A percentile compares a stretch with the other conserved stretches of the same genome.
Evolutionary conservation across 2,329 filamentous ascomycete species (phyloP).

Genomic region (Zymoseptoria passerinii): DNA sequence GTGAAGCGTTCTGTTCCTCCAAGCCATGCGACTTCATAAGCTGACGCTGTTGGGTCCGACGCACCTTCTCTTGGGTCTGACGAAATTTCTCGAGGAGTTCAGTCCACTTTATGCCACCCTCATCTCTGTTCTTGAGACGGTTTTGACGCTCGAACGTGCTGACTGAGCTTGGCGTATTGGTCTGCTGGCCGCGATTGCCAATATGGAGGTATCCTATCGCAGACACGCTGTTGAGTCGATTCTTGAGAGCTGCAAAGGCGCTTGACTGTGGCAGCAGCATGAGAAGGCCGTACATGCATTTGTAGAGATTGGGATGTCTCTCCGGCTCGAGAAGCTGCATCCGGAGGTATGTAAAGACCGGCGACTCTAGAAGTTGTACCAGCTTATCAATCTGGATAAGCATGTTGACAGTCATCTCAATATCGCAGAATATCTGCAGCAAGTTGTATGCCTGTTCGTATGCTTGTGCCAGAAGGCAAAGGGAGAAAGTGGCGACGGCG

Average conservation of each 20-base stretch:
- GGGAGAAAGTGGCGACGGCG: constrained; percentile 90
- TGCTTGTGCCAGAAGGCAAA: constrained; percentile 89
- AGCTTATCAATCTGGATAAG: constrained; percentile 98
- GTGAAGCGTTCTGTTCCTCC: constrained; percentile 14
- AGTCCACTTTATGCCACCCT: constrained; percentile 64
- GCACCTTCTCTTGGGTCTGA: constrained; percentile 76
- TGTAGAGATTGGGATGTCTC: constrained; percentile 83
- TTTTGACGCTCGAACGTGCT: constrained; percentile 50
- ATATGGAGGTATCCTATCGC: constrained; percentile 92
- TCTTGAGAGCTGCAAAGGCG: constrained; percentile 92
- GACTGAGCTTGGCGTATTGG: constrained; percentile 27
- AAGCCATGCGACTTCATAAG: constrained; percentile 20
- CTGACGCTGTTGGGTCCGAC: constrained; percentile 52
- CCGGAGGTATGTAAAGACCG: constrained; percentile 94
- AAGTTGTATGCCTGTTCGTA: constrained; percentile 98
- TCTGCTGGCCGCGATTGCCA: constrained; percentile 27
- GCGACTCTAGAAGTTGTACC: constrained; percentile 91
- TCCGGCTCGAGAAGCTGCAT: constrained; percentile 93
- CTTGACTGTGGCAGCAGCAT: constrained; percentile 99
- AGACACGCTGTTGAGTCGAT: constrained; percentile 91
- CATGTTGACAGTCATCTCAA: constrained; percentile 98
- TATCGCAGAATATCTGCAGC: constrained; percentile 91
- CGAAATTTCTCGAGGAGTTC: constrained; percentile 94
- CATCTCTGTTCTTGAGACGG: constrained; percentile 69
- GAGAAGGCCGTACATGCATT: constrained; percentile 84